phyloP scores from a whole-genome alignment of 495 filamentous ascomycete species.

The Xylaria castorea region DNA sequence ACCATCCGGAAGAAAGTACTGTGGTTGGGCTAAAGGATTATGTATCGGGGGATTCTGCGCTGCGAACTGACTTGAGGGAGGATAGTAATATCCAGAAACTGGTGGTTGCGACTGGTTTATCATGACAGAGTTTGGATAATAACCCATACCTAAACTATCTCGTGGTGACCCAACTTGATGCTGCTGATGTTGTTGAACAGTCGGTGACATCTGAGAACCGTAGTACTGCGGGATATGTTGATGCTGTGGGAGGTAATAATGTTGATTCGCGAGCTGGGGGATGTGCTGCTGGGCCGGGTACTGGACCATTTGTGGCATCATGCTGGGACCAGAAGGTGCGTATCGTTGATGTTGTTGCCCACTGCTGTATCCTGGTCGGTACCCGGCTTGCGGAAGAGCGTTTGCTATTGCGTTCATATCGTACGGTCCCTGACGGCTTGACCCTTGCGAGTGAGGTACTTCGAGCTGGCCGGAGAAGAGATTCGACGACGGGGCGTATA shows the following conservation, averaged over 20 bases:
- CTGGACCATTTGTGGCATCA: conserved; percentile 56
- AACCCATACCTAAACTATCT: conserved; percentile 42
- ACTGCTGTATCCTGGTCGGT: conserved; percentile 44
- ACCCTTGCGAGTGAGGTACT: conserved; percentile 43
- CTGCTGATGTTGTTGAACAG: conserved; percentile 38
- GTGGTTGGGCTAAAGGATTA: conserved; percentile 42
- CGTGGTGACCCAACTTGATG: conserved; percentile 41
- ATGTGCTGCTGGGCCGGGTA: conserved; percentile 47
- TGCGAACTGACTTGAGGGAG: conserved; percentile 39
- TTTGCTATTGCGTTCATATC: conserved; percentile 50
- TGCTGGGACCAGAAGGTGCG: conserved; percentile 45
- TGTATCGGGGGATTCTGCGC: conserved; percentile 38
- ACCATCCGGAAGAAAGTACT: conserved; percentile 40
- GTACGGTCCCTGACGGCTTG: conserved; percentile 43
- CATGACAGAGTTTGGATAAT: conserved; percentile 47
- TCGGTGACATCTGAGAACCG: conserved; percentile 40
- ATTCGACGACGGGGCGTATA: conserved; percentile 42
- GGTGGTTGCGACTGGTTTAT: conserved; percentile 46
- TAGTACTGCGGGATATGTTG: conserved; percentile 49
- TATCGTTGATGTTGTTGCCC: conserved; percentile 49
- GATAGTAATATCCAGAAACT: conserved; percentile 49
- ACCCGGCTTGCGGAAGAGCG: conserved; percentile 47
- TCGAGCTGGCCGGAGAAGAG: conserved; percentile 48
- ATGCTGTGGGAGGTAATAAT: conserved; percentile 52
- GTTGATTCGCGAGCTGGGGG: conserved; percentile 42